Percentiles rank a stretch among this genome's conserved stretches.
Conservation (phyloP, 2,329 filamentous ascomycete genomes). For the Catunica adiposa region DNA sequence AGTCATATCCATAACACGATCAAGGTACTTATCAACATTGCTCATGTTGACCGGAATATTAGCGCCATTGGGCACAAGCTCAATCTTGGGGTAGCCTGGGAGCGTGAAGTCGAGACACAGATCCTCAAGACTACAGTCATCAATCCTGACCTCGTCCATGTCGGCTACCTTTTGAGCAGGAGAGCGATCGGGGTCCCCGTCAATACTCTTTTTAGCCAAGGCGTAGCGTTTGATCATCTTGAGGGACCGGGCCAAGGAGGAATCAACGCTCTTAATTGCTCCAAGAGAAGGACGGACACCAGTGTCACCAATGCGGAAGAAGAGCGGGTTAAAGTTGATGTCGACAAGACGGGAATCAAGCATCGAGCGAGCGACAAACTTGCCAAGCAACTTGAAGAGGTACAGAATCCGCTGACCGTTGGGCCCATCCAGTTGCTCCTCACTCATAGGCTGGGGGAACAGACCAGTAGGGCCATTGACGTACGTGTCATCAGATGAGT, state of each 20-base stretch:
- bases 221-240: conserved; percentile 78
- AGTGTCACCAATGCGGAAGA: conserved; percentile 78
- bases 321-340: conserved; percentile 89
- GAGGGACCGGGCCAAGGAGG: conserved; percentile 69
- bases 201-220: conserved; percentile 64
- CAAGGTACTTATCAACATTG: conserved; percentile 79
- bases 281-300: conserved; percentile 68
- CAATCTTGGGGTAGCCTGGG: conserved; percentile 76
- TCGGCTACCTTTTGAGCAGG: conserved; percentile 54
- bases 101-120: conserved; percentile 86
- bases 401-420: conserved; percentile 78
- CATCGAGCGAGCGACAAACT: conserved; percentile 96
- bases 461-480: conserved; percentile 71
- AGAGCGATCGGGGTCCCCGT: conserved; percentile 50
- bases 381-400: conserved; percentile 83
- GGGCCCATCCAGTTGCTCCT: conserved; percentile 54
- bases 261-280: conserved; percentile 77
- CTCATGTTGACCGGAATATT: conserved; percentile 67
- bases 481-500: conserved; percentile 54
- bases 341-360: conserved; percentile 96
- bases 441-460: conserved; percentile 81
- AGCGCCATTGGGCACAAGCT: conserved; percentile 59
- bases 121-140: conserved; percentile 68
- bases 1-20: conserved; percentile 81
- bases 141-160: conserved; percentile 53